phyloP scores from a whole-genome alignment of 371 early-diverging fungal genomes.

The Chytridium lagenaria region DNA sequence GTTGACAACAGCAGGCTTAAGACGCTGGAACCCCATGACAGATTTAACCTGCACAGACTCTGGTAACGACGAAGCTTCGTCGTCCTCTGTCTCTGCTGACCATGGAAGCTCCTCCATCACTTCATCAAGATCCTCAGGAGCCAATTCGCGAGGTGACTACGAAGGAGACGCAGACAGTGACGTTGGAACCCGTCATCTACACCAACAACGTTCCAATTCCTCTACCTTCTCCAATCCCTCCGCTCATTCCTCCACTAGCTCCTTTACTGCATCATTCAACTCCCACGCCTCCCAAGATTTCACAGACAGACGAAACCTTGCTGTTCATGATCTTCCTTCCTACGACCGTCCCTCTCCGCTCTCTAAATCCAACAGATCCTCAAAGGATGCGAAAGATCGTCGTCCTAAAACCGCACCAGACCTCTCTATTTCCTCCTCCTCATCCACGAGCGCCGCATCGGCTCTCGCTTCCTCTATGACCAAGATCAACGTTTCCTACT shows the following conservation, averaged over 20 bases:
- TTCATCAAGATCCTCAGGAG: not conserved
- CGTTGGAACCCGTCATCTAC: not conserved
- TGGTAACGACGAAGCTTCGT: slow-evolving; percentile 12
- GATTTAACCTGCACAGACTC: slow-evolving; percentile 3
- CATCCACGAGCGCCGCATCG: not conserved
- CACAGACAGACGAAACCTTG: not conserved
- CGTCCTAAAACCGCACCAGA: slow-evolving; percentile 12
- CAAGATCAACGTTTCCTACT: not conserved
- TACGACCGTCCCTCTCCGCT: not conserved
- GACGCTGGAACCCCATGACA: slow-evolving; percentile 6
- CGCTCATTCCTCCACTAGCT: not conserved
- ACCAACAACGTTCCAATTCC: not conserved
- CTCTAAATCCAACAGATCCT: too few relatives aligned
- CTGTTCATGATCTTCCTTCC: not conserved
- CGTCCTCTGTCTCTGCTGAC: not conserved
- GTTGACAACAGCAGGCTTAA: too few relatives aligned
- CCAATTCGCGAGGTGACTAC: not conserved
- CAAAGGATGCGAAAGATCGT: not conserved
- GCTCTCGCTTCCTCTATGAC: not conserved
- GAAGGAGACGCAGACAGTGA: not conserved
- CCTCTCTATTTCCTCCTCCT: not conserved
- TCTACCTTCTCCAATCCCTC: slow-evolving; percentile 9
- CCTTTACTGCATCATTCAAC: not conserved
- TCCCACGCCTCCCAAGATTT: not conserved
- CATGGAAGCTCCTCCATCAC: not conserved